Evolutionary conservation across 805 yeast genomes (phyloP), one percentile per base, ranked within the genome.

Genomic region (Clavispora phyllophila): DNA sequence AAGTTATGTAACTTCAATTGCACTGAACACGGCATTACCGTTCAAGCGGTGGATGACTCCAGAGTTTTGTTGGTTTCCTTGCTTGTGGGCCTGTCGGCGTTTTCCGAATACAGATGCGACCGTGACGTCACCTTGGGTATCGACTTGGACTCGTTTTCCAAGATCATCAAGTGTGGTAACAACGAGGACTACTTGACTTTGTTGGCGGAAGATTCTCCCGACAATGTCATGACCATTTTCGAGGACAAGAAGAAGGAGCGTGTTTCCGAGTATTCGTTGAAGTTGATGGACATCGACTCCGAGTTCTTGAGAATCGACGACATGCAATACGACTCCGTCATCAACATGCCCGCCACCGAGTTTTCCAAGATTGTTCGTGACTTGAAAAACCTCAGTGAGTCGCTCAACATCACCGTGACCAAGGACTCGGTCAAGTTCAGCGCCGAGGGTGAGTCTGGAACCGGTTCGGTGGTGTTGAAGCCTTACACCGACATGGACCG

Each of bases 11-110:
- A 93, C 76, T 87, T 93, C 75, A 93, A 89, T 72, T 93, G 97
- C 72, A 81, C 95, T n/a, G 93, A 87, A 64, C 78, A 81, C 49
- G 99, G 99, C 53, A 84, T 93, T 58, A 84, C 95, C 9, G 91
- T 95, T 18, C 98, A 93, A 73, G 98, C 99, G 22, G 93, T 93
- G 54, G 99, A 93, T 68, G 95, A 89, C 62, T 89, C 99, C 22
- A 87, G 97, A 75, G 96, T 93, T 45, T 78, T 90, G 50, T 76
- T 93, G 51, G 96, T 91, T 32, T 85, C 96, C 17, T 73, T 93
- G 49, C 79, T 87, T 55, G 84, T 93, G 53, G 96, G 95, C 45
- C 80, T 82, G 49, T 90, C 86, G 47, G 90, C 96, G 10, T 93
- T 93, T 72, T 75, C 80, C 47, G 91, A 85, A 54, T 93, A 86